Base-by-base conservation (phyloP, 176 grass and related monocot species). In the Oryza officinalis region DNA sequence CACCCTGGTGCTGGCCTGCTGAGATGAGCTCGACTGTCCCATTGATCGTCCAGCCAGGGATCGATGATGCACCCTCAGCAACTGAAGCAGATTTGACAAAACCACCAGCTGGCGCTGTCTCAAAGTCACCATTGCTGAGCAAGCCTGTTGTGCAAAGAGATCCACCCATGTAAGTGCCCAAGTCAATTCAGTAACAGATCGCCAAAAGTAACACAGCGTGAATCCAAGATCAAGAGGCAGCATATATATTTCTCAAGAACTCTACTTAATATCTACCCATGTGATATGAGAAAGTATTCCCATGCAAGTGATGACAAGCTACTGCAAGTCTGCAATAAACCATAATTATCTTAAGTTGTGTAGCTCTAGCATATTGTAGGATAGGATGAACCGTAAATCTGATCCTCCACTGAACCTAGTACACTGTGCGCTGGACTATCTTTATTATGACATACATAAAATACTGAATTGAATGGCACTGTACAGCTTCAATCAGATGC, bases 21-120 rank as follows among this genome's bases (percentile, higher is more conserved):
- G 94, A 92, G 73, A 99, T 79, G 54, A 99, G 91, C 74, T 99
- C 97, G 27, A 99, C 93, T 1, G 93, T 96, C 70, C 97, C 93
- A 76, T 99, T 99, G 77, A 96, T 91, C n/a, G 70, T 91, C 97
- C 97, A 99, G 17, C 86, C 67, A 17, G 97, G 93, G 43, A 99
- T 82, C 26, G 93, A 83, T 14, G 90, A 78, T 49, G 85, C 78
- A 26, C 89, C 97, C 23, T 94, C 97, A 47, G 93, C 86, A 46
- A 92, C 81, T 26, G 86, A 85, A 4, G 82, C 87, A 54, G 85
- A 73, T 59, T 83, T 92, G 27, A 83, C 86, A 87, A 96, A 93
- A 43, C 97, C 93, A 15, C 97, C 91, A 4, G 78, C 32, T 6
- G 97, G 91, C 15, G 71, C 77, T 2, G 89, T 89, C 90, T 99